Percentiles rank a stretch among this genome's conserved stretches.
These are phyloP conservation scores for Monilinia vaccinii-corymbosi DNA, from an alignment of 2,329 filamentous ascomycete genomes.

Conservation along the genomic window DNA sequence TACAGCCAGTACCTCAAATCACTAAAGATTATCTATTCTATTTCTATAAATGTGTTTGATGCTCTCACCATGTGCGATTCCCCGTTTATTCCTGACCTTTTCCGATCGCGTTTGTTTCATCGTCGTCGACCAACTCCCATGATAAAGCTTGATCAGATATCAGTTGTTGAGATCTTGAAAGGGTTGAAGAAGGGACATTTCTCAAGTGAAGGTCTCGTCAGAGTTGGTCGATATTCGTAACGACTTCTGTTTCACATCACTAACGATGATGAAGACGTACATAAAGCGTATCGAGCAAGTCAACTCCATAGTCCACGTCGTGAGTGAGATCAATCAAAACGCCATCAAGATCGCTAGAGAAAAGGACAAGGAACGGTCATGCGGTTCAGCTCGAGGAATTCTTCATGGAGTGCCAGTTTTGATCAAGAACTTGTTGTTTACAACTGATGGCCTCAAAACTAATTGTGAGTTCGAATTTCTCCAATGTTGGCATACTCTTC, in stretches of 20 bases:
- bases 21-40: not conserved
- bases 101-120: not conserved
- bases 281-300: conserved; percentile 7
- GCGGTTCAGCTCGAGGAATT: conserved; percentile 25
- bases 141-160: not conserved
- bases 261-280: conserved; percentile 2
- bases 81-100: not conserved
- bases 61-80: not conserved
- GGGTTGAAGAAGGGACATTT: not conserved
- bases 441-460: conserved; percentile 46
- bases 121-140: not conserved
- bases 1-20: no score
- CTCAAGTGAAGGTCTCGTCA: conserved; percentile 7
- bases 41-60: not conserved
- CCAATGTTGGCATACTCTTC: not conserved
- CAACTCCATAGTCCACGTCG: not conserved
- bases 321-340: conserved; percentile 18
- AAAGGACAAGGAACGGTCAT: conserved; percentile 14
- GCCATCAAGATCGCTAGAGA: conserved; percentile 15
- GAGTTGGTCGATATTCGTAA: not conserved
- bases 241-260: not conserved
- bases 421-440: conserved; percentile 53
- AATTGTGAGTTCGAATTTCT: conserved; percentile 31
- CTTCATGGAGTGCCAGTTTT: conserved; percentile 49
- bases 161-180: not conserved